These are phyloP conservation scores for Moringa oleifera DNA, from an alignment of 345 rosid species.

Conservation along the genomic window DNA sequence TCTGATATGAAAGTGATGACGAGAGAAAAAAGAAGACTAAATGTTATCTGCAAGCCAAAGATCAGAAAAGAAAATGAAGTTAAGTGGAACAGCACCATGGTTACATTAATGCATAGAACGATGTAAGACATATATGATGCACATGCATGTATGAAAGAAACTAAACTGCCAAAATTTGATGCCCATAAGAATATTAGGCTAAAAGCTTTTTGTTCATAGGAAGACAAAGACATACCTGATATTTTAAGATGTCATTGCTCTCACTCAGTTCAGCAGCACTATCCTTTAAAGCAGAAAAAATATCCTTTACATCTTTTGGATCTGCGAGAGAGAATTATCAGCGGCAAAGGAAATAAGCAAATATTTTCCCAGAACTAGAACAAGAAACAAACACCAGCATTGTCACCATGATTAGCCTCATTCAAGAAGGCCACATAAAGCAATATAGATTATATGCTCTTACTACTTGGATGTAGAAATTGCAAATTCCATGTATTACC, in stretches of 20 bases:
- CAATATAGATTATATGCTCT: background rate
- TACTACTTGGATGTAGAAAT: background rate
- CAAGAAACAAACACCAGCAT: background rate
- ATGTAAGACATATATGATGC: background rate
- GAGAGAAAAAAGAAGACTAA: conserved; percentile 74
- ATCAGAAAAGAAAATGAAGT: conserved; percentile 2
- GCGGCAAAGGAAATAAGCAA: conserved; percentile 2
- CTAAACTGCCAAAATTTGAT: too few relatives aligned
- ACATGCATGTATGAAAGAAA: background rate
- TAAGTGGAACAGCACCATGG: background rate
- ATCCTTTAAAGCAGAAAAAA: conserved; percentile 63
- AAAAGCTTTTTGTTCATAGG: conserved; percentile 13
- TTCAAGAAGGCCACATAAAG: background rate
- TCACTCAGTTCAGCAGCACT: conserved; percentile 53
- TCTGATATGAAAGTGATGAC: conserved; percentile 83
- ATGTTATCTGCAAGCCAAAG: conserved; percentile 57
- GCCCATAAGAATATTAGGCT: background rate
- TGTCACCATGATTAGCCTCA: background rate
- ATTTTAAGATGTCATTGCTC: conserved; percentile 45
- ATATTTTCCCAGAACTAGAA: background rate
- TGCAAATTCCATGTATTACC: background rate
- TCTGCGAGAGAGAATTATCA: conserved; percentile 40
- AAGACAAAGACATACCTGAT: conserved; percentile 53
- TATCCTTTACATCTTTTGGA: conserved; percentile 69
- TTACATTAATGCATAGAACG: background rate